Evolutionary conservation across 176 grass and related monocot genomes (phyloP), one percentile per base, ranked within the genome.

Genomic region (Aegilops umbellulata): DNA sequence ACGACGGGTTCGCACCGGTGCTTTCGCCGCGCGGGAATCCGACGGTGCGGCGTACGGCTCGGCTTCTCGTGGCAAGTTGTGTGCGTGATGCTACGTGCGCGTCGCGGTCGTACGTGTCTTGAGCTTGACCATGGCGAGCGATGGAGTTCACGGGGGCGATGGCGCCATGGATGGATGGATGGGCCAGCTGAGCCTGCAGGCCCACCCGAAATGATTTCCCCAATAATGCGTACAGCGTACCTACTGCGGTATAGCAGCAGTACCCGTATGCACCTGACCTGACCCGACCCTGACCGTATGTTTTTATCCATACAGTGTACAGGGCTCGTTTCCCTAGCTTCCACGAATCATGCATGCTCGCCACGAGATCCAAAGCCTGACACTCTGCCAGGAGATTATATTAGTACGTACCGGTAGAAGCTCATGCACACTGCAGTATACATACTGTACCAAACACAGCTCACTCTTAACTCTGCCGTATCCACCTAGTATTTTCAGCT

Each of bases 131-230:
- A 25, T 73, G 69, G 6, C 57, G 36, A 74, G 82, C 31, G 20
- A 26, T 39, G 23, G 44, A 25, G 60, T 64, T 76, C 39, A 27
- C 29, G 20, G 36, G 60, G 61, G 77, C 65, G 25, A 51, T 51
- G 47, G 16, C 49, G 49, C 49, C 49, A 53, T 53, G 47, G 47
- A 14, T 80, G 57, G n/a, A 29, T 2, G 32, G 24, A 87, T 84
- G 67, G 66, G 19, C 80, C 80, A 74, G 22, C 29, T 46, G 26
- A 32, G 58, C 39, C 15, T 25, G 38, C 67, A 86, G 73, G 73
- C 42, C 84, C 84, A 60, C 80, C 26, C 0, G 42, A 49, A 87
- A 87, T 35, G 34, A 83, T 87, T 60, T 66, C 22, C 26, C 26
- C 58, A 80, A 75, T 87, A 84, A 87, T 87, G 70, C 35, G 60